phyloP scores from a whole-genome alignment of 2,329 filamentous ascomycete species.

The Cladophialophora psammophila region DNA sequence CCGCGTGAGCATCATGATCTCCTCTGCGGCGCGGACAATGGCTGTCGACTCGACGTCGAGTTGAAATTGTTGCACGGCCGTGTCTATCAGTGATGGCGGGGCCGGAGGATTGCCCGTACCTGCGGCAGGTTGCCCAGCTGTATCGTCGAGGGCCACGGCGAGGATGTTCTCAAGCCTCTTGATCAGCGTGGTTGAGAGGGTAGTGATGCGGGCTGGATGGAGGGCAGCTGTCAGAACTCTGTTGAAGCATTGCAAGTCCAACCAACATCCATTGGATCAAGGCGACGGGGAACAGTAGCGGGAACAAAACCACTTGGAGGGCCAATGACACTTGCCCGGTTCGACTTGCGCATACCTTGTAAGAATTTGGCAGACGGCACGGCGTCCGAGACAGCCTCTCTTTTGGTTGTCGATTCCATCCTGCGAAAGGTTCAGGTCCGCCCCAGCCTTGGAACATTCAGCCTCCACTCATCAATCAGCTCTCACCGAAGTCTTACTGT shows the following conservation, averaged over 20 bases:
- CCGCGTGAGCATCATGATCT: constrained; percentile 66
- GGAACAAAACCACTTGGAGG: neutral
- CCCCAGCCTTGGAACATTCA: neutral
- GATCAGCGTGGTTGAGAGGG: constrained; percentile 37
- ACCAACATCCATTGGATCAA: neutral
- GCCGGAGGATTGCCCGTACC: constrained; percentile 10
- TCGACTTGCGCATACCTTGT: constrained; percentile 28
- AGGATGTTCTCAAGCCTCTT: constrained; percentile 38
- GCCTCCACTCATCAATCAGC: neutral
- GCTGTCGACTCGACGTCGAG: constrained; percentile 61
- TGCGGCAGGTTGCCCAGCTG: constrained; percentile 9
- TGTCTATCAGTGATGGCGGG: constrained; percentile 53
- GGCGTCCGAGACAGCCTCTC: constrained; percentile 26
- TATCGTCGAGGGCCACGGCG: constrained; percentile 33
- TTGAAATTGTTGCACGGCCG: constrained; percentile 64
- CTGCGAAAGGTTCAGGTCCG: neutral
- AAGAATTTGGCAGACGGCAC: constrained; percentile 36
- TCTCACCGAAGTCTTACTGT: neutral
- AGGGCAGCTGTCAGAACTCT: constrained; percentile 8
- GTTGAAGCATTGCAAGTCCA: neutral
- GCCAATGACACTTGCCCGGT: neutral
- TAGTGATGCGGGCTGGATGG: constrained; percentile 34
- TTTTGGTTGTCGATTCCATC: constrained; percentile 27
- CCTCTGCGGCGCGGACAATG: constrained; percentile 67
- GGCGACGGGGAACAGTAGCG: neutral